These are phyloP conservation scores for Pseudogymnoascus sp. DNA, from an alignment of 2,329 filamentous ascomycete genomes.

Conservation along the genomic window DNA sequence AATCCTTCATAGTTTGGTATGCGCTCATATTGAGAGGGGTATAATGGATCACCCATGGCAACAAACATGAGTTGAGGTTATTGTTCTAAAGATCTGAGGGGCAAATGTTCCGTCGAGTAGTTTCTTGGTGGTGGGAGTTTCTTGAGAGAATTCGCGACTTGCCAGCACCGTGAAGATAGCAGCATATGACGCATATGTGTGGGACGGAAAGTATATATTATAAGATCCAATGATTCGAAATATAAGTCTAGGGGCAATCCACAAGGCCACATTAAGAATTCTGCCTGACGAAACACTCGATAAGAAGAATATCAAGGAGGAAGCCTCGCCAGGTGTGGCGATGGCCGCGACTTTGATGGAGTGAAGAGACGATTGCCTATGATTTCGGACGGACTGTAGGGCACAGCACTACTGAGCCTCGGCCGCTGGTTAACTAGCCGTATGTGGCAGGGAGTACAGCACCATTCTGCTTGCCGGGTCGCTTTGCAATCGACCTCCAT, in stretches of 20 bases:
- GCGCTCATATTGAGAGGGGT: neutral
- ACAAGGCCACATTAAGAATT: neutral
- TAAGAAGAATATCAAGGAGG: neutral
- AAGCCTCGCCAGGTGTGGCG: neutral
- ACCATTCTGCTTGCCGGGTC: neutral
- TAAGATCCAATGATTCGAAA: neutral
- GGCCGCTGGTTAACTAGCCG: conserved; percentile 1
- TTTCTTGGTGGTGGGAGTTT: neutral
- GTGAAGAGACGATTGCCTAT: neutral
- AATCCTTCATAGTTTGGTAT: neutral
- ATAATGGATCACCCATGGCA: neutral
- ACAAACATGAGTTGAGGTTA: neutral
- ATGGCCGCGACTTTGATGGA: neutral
- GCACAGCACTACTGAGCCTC: neutral
- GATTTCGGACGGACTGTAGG: neutral
- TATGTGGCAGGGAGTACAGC: neutral
- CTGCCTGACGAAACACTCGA: neutral
- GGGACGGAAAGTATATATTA: neutral
- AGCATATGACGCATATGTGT: neutral
- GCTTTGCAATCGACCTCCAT: neutral
- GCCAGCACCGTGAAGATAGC: neutral
- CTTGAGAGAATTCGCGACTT: neutral
- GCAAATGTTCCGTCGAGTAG: neutral
- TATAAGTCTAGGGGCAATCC: neutral
- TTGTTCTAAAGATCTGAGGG: neutral